Evolutionary conservation across 345 rosid species (phyloP).

Genomic region (Linum usitatissimum): DNA sequence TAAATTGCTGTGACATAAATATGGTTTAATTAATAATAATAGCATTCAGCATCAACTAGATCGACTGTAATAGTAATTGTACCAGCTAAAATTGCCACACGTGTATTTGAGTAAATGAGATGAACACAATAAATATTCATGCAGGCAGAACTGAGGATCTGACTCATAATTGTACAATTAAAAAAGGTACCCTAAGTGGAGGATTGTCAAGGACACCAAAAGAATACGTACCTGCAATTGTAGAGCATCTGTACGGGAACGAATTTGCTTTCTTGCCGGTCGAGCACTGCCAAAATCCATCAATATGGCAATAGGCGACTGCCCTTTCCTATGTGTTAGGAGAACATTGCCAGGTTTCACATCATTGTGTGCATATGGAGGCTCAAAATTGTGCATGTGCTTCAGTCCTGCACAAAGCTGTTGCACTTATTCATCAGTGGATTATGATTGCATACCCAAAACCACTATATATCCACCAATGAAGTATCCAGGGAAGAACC

Average conservation of each 20-base stretch:
- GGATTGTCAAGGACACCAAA: not conserved
- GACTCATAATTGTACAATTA: not conserved
- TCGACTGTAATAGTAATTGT: not conserved
- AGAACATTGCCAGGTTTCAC: slow-evolving; percentile 96
- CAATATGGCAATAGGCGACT: slow-evolving; percentile 71
- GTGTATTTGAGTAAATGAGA: not conserved
- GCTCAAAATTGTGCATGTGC: slow-evolving; percentile 87
- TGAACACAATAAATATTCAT: too few relatives aligned
- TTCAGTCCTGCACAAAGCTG: slow-evolving; percentile 97
- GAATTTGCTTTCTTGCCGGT: slow-evolving; percentile 79
- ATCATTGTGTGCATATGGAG: slow-evolving; percentile 98
- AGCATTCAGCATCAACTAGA: not conserved
- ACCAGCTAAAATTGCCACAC: not conserved
- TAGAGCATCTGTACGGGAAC: slow-evolving; percentile 82
- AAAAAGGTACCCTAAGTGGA: not conserved
- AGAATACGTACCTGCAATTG: slow-evolving; percentile 62
- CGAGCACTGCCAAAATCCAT: slow-evolving; percentile 98
- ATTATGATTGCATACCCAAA: not conserved
- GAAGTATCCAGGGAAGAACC: not conserved
- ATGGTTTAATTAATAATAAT: too few relatives aligned
- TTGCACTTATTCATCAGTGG: slow-evolving; percentile 15
- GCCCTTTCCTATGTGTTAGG: slow-evolving; percentile 66
- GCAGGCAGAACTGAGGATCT: not conserved
- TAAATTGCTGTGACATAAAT: not conserved
- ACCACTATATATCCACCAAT: not conserved